A percentile compares a stretch with the other conserved stretches of the same genome.
These are phyloP conservation scores for Aphelidium insulamus DNA, from an alignment of 371 early-diverging fungal genomes.

Conservation along the genomic window DNA sequence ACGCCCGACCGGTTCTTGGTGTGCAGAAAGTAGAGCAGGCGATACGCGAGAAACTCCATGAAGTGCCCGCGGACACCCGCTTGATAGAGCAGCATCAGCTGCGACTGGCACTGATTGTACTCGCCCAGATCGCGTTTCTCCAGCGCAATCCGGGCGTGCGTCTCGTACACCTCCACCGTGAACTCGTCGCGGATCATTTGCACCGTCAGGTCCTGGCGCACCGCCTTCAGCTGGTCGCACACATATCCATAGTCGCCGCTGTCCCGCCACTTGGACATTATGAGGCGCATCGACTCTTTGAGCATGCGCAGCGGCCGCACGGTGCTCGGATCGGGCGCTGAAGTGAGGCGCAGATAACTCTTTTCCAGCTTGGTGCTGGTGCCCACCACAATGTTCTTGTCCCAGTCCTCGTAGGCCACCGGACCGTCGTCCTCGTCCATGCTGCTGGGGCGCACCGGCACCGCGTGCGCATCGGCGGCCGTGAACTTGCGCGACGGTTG, in stretches of 20 bases:
- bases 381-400: slow-evolving; percentile 64
- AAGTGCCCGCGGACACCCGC: slow-evolving; percentile 34
- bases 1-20: slow-evolving; percentile 67
- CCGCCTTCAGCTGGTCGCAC: slow-evolving; percentile 82
- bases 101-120: slow-evolving; percentile 89
- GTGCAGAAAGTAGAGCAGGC: slow-evolving; percentile 66
- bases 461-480: too few relatives aligned
- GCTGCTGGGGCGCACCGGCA: too few relatives aligned
- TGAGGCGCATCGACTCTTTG: slow-evolving; percentile 39
- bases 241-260: slow-evolving; percentile 70
- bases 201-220: slow-evolving; percentile 86
- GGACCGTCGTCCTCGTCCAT: too few relatives aligned
- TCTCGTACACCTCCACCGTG: slow-evolving; percentile 81
- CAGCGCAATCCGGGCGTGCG: slow-evolving; percentile 76
- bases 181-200: slow-evolving; percentile 78
- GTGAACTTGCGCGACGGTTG: too few relatives aligned
- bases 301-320: slow-evolving; percentile 65
- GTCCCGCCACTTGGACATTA: slow-evolving; percentile 49
- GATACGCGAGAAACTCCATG: slow-evolving; percentile 75
- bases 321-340: slow-evolving; percentile 72
- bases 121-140: slow-evolving; percentile 89
- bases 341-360: slow-evolving; percentile 67
- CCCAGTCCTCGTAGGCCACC: too few relatives aligned
- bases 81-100: slow-evolving; percentile 58
- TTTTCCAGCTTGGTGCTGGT: slow-evolving; percentile 64